A percentile compares a stretch with the other conserved stretches of the same genome.
Conservation (phyloP, 164 flowering plant species). For the Vitis amurensis region DNA sequence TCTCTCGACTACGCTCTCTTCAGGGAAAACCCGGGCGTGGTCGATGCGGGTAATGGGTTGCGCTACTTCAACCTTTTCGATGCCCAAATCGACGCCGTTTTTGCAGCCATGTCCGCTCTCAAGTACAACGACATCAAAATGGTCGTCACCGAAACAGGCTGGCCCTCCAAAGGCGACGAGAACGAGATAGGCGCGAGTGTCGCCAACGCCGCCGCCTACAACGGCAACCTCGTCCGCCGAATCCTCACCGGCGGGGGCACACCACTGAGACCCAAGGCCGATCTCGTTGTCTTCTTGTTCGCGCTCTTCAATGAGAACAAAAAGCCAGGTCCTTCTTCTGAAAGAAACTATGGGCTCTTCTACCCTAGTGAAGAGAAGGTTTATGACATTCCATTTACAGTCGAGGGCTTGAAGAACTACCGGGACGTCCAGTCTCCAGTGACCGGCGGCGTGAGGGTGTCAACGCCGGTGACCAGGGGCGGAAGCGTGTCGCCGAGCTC, state of each 20-base stretch:
- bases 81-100: conserved; percentile 68
- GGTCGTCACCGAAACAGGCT: conserved; percentile 57
- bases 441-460: conserved; percentile 2
- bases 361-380: conserved; percentile 37
- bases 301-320: conserved; percentile 49
- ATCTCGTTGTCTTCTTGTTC: conserved; percentile 37
- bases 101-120: conserved; percentile 50
- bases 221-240: conserved; percentile 47
- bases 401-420: conserved; percentile 39
- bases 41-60: conserved; percentile 48
- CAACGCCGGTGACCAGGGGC: conserved; percentile 8
- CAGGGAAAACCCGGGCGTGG: conserved; percentile 51
- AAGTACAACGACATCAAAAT: conserved; percentile 45
- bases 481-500: conserved; percentile 36
- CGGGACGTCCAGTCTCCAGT: conserved; percentile 18
- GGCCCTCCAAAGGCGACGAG: conserved; percentile 62
- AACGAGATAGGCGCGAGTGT: conserved; percentile 47
- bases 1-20: conserved; percentile 58
- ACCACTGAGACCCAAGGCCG: conserved; percentile 35
- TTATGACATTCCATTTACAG: conserved; percentile 51
- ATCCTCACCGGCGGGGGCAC: conserved; percentile 40
- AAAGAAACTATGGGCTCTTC: conserved; percentile 41
- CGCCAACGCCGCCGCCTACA: conserved; percentile 54
- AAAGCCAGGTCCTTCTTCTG: conserved; percentile 36
- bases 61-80: conserved; percentile 53